Percentiles rank a stretch among this genome's conserved stretches.
phyloP scores from a whole-genome alignment of 2,329 filamentous ascomycete species.

The Phyllosticta ampelicida region DNA sequence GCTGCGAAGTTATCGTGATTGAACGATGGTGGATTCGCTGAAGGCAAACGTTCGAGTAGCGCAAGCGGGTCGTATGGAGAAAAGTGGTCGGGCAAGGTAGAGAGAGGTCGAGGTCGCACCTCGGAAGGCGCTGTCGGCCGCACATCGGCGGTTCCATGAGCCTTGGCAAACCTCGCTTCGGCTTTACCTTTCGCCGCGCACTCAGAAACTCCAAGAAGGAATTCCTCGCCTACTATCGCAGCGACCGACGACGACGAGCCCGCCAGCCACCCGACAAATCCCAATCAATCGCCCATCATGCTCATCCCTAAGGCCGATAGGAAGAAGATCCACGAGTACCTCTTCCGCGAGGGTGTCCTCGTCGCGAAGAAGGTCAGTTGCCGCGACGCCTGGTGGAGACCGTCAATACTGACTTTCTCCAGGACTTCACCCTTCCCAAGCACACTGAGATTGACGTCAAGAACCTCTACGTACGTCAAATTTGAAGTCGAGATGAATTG shows the following conservation, averaged over 20 bases:
- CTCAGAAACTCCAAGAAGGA: conserved; percentile 2
- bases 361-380: conserved; percentile 12
- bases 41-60: too few relatives aligned
- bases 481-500: neutral
- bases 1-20: neutral
- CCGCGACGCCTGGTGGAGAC: conserved; percentile 40
- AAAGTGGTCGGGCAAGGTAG: too few relatives aligned
- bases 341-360: conserved; percentile 49
- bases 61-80: too few relatives aligned
- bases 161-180: neutral
- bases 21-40: neutral
- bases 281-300: conserved; percentile 26
- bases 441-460: conserved; percentile 98
- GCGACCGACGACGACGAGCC: conserved; percentile 11
- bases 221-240: neutral
- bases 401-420: conserved; percentile 51
- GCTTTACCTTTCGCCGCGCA: conserved; percentile 7
- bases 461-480: conserved; percentile 71
- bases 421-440: conserved; percentile 98
- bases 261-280: conserved; percentile 6
- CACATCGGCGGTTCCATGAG: neutral
- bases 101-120: neutral
- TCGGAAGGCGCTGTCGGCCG: neutral
- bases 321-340: conserved; percentile 99
- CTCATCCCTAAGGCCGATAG: conserved; percentile 99